These are phyloP conservation scores for Funneliformis geosporum DNA, from an alignment of 192 early-diverging fungal species.

Conservation along the genomic window DNA sequence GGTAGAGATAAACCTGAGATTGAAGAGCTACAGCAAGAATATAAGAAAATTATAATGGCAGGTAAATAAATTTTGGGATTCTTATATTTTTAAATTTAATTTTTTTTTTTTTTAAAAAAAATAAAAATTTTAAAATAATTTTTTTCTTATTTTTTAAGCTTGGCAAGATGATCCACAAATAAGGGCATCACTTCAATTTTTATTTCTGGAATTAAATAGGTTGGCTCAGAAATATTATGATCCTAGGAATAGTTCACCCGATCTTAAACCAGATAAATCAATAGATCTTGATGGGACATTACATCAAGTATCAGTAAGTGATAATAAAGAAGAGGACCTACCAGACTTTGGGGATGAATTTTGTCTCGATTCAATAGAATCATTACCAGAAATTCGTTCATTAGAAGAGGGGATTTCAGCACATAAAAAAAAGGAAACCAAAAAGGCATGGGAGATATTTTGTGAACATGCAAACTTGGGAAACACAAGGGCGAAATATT, in stretches of 20 bases:
- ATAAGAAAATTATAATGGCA: not conserved
- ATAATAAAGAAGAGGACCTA: not conserved
- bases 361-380: not conserved
- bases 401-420: slow-evolving; percentile 1
- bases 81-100: not conserved
- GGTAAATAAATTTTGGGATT: not conserved
- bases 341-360: not conserved
- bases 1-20: not conserved
- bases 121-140: no score
- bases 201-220: not conserved
- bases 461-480: slow-evolving; percentile 5
- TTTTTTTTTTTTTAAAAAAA: not conserved
- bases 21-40: not conserved
- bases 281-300: not conserved
- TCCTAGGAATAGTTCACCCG: not conserved
- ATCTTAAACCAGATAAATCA: not conserved
- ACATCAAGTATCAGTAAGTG: not conserved
- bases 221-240: not conserved
- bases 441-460: slow-evolving; percentile 18
- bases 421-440: not conserved
- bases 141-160: not conserved
- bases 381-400: not conserved
- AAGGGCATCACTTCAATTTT: slow-evolving; percentile 6
- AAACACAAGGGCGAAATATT: slow-evolving; percentile 30
- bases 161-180: not conserved